A percentile compares a stretch with the other conserved stretches of the same genome.
Evolutionary conservation across 495 filamentous ascomycete genomes (phyloP).

Genomic region (Daldinia grandis): DNA sequence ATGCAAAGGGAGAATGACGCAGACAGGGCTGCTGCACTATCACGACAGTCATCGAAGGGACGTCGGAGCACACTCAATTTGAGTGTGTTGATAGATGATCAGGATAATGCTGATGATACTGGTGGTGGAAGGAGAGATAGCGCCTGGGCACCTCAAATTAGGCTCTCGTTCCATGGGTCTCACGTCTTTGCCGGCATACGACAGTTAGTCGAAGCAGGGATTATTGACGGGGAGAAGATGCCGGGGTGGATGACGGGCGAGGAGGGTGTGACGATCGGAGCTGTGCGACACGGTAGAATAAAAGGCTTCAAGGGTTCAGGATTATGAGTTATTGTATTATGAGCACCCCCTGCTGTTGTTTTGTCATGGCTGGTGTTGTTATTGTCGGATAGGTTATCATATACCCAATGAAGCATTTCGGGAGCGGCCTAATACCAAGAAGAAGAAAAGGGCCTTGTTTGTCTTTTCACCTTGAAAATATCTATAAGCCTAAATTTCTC

Average conservation of each 20-base stretch:
- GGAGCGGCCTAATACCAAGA: background rate
- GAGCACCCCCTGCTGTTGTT: background rate
- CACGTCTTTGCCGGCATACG: slow-evolving; percentile 86
- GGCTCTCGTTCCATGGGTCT: slow-evolving; percentile 72
- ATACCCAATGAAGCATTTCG: slow-evolving; percentile 13
- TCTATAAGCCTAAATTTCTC: background rate
- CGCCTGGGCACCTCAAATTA: slow-evolving; percentile 65
- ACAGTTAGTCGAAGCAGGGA: slow-evolving; percentile 75
- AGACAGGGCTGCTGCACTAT: slow-evolving; percentile 40
- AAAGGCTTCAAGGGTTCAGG: slow-evolving; percentile 59
- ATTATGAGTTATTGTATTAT: background rate
- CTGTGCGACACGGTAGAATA: slow-evolving; percentile 69
- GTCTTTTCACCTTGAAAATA: background rate
- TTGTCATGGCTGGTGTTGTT: background rate
- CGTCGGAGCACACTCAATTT: slow-evolving; percentile 46
- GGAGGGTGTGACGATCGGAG: slow-evolving; percentile 76
- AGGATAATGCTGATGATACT: slow-evolving; percentile 43
- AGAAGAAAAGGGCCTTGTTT: background rate
- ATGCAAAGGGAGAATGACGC: slow-evolving; percentile 16
- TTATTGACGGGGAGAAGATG: slow-evolving; percentile 78
- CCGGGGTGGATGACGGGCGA: slow-evolving; percentile 94
- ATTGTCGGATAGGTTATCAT: slow-evolving; percentile 23
- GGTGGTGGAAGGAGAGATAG: slow-evolving; percentile 24
- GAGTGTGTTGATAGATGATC: slow-evolving; percentile 29
- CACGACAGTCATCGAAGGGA: slow-evolving; percentile 30